Base-by-base conservation (phyloP, 2,329 filamentous ascomycete species). In the Aspergillus unguis region DNA sequence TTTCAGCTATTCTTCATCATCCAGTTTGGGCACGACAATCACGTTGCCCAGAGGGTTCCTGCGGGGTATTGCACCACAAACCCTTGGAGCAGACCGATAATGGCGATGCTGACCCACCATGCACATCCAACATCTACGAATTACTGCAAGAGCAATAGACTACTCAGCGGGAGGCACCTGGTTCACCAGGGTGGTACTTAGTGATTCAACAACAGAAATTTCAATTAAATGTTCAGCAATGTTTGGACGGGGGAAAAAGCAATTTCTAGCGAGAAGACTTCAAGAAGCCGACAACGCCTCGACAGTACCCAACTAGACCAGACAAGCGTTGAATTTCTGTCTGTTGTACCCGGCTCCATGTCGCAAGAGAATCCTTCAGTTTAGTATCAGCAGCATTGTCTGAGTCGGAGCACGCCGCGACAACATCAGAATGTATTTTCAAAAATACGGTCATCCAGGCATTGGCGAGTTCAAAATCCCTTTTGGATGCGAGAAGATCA, bases 391-490 rank as follows among this genome's bases (percentile, higher is more conserved):
- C 62, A 40, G 73, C 69, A 65, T 81, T 66, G 74, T 78, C 73
- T 75, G 75, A 65, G 35, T 73, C 72, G 32, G 74, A 69, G 33
- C 68, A 71, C 43, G 65, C 54, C 5, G 74, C 69, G 10, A 88
- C 74, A 11, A 80, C 73, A 55, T 86, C 85, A 5, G 79, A 80
- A 71, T 97, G 92, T 37, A 96, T 75, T 44, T 86, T 83, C 54
- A 99, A 69, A 65, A 97, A 95, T 1, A 97, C 92, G 2, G 87
- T 86, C 91, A 99, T 97, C 92, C 94, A 99, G 0, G 91, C 90
- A 71, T 97, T 92, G 11, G 90, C 88, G 36, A 99, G 80, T 73
- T 99, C 94, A 71, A 95, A 99, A 70, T 97, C 94, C 44, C 82
- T 83, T 58, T 86, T 84, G 46, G 83, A 77, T 40, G 77, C 73